Base-by-base conservation (phyloP, 305 asterid genomes). In the Fraxinus ornus region DNA sequence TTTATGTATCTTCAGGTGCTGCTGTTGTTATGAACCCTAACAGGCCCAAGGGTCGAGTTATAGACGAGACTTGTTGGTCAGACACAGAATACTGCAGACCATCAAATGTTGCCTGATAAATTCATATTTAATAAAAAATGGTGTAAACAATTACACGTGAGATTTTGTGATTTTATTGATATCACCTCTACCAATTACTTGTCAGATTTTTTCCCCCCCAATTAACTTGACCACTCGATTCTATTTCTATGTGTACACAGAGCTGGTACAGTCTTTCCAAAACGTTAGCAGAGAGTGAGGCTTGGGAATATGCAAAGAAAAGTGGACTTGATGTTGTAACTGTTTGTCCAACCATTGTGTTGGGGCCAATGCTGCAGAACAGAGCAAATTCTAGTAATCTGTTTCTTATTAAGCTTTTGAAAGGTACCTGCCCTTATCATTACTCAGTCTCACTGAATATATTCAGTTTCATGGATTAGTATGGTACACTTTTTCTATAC, bases 51-150 rank as follows among this genome's bases (percentile, higher is more conserved):
- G 90, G 85, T 80, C 86, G 72, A 78, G 85, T 83, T 57, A 80
- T 83, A 71, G 93, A 91, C 5, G 98, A 94, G 93, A 76, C 82
- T 33, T 91, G 97, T 85, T 93, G 98, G 97, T 94, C 97, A 1
- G 95, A n/a, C n/a, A 94, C 79, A 79, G 97, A 93, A 66, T 86
- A 87, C 90, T 94, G 98, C 97, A 91, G 68, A 87, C 60, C 80
- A 28, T 91, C 88, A 55, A 92, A 90, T 49, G 98, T 94, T 22
- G 77, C 64, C 32, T 0, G 0, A 33, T 15, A 71, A 78, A 22
- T 64, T 76, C 24, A 41, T n/a, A 0, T 2, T n/a, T 60, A 12
- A 52, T 74, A 41, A 37, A 9, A 32, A 19, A 30, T 21, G 13
- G 24, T 60, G 52, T 76, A 24, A 26, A 22, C 52, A 72, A 39